Conservation (phyloP, 2,329 filamentous ascomycete genomes). For the Setomelanomma holmii region DNA sequence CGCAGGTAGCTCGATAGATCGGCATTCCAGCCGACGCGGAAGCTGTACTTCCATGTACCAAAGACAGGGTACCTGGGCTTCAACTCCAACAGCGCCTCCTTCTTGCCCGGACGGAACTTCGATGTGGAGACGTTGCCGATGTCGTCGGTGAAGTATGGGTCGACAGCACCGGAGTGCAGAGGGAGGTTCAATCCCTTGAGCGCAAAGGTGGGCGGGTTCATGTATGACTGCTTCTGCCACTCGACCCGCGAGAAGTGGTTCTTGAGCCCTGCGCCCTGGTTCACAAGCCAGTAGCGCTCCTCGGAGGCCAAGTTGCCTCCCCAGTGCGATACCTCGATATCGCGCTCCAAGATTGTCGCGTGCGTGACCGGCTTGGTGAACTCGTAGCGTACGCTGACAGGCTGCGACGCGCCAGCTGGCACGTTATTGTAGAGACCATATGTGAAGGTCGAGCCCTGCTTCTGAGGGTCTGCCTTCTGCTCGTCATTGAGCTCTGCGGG, state of each 20-base stretch:
- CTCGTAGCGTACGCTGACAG: constrained; percentile 85
- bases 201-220: constrained; percentile 77
- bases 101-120: constrained; percentile 77
- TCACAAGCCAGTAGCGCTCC: constrained; percentile 87
- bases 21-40: constrained; percentile 95
- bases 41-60: constrained; percentile 97
- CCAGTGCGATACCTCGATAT: constrained; percentile 97
- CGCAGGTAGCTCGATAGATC: constrained; percentile 80
- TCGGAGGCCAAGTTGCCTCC: constrained; percentile 95
- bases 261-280: constrained; percentile 78
- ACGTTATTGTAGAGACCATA: constrained; percentile 90
- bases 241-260: constrained; percentile 59
- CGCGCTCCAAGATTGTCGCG: constrained; percentile 79
- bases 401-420: constrained; percentile 75
- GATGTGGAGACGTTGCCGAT: constrained; percentile 98
- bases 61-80: constrained; percentile 97
- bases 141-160: constrained; percentile 93
- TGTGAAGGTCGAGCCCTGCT: constrained; percentile 82
- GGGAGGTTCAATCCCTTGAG: constrained; percentile 84
- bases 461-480: constrained; percentile 73
- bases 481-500: constrained; percentile 63
- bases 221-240: constrained; percentile 65
- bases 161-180: constrained; percentile 77
- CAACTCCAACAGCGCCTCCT: constrained; percentile 84
- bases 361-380: constrained; percentile 92